Percentiles rank a stretch among this genome's conserved stretches.
phyloP scores from a whole-genome alignment of 2,329 filamentous ascomycete species.

The Beauveria caledonica region DNA sequence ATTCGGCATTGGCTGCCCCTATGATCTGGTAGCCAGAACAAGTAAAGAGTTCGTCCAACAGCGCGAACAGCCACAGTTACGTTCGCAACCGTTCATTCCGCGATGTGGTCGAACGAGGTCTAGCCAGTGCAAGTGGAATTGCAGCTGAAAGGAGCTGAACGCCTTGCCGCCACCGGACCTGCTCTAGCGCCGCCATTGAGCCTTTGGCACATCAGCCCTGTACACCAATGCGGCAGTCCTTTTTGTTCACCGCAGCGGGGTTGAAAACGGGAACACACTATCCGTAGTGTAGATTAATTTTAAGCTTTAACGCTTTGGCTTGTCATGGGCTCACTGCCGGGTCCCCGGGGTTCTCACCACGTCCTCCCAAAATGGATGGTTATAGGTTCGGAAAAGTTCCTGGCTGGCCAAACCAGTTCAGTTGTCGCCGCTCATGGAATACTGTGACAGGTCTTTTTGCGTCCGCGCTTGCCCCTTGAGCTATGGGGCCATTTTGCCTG shows the following conservation, averaged over 20 bases:
- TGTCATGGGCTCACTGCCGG: neutral
- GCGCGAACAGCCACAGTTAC: neutral
- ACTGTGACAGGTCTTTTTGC: neutral
- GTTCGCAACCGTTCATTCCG: neutral
- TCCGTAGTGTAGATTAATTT: neutral
- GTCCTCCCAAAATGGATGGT: conserved; percentile 17
- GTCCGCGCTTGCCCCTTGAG: neutral
- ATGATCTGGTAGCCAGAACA: neutral
- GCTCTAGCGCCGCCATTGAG: neutral
- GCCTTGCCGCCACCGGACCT: conserved; percentile 2
- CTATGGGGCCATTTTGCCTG: neutral
- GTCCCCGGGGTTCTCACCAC: conserved; percentile 15
- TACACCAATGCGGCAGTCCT: neutral
- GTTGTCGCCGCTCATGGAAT: neutral
- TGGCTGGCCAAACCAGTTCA: neutral
- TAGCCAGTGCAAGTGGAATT: neutral
- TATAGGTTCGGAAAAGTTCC: conserved; percentile 16
- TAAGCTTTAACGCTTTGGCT: neutral
- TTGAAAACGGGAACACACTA: neutral
- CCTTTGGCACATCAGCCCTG: neutral
- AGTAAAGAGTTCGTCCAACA: neutral
- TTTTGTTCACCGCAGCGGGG: neutral
- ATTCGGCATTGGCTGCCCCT: neutral
- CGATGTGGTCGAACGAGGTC: conserved; percentile 1
- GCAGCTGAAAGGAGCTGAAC: conserved; percentile 10